These are phyloP conservation scores for Pseudocercospora fijiensis DNA, from an alignment of 2,329 filamentous ascomycete species.

Conservation along the genomic window DNA sequence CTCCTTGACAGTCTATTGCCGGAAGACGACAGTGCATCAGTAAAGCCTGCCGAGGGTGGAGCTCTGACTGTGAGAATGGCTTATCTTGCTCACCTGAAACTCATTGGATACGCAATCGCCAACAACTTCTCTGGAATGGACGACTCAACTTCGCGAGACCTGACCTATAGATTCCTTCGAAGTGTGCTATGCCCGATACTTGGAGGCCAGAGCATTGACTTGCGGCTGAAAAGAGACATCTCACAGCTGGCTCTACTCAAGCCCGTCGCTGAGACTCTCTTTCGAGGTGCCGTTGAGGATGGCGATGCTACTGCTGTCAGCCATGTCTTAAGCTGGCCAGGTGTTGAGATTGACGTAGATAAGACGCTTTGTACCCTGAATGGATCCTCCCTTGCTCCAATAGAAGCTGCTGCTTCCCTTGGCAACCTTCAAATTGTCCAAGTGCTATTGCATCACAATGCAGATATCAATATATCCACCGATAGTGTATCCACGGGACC, in stretches of 20 bases:
- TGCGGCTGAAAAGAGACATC: background rate
- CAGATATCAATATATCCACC: background rate
- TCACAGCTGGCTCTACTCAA: background rate
- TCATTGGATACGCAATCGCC: background rate
- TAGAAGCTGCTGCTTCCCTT: background rate
- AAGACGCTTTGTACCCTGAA: background rate
- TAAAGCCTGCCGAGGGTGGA: background rate
- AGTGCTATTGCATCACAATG: background rate
- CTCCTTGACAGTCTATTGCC: background rate
- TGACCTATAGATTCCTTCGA: background rate
- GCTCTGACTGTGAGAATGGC: background rate
- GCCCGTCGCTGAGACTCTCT: background rate
- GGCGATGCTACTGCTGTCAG: background rate
- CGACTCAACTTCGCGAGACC: background rate
- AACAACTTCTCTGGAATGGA: constrained; percentile 1
- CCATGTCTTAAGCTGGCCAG: background rate
- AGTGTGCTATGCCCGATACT: background rate
- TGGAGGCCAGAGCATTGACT: background rate
- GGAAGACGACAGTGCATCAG: background rate
- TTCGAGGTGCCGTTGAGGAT: background rate
- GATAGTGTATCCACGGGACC: background rate
- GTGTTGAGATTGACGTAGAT: background rate
- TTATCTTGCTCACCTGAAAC: background rate
- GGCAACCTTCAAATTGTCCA: background rate
- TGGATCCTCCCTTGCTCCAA: background rate